Base-by-base conservation (phyloP, 2,329 filamentous ascomycete genomes). In the Penicillium sumatraense region DNA sequence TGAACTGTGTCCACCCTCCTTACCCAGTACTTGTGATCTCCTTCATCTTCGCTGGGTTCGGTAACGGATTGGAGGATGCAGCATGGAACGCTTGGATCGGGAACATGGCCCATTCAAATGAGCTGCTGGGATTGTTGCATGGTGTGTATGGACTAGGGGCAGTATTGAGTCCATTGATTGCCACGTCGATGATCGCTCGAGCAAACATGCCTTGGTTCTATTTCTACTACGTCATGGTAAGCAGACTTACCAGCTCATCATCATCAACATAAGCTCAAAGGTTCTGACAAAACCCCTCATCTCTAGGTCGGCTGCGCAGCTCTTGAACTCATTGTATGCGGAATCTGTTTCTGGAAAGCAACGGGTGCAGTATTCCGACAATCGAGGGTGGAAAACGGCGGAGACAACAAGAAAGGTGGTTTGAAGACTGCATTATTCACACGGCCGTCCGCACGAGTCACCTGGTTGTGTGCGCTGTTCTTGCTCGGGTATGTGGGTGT, bases 401-500 rank as follows among this genome's bases (percentile, higher is more conserved):
- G 45, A 5, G 58, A 58, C 4, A 53, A 51, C 5, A 56, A 55
- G 7, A 65, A 64, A 27, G 58, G 62, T n/a, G 63, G 66, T 0
- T 38, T 68, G 16, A 54, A 52, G 24, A 27, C 53, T n/a, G 64
- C 62, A 2, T 48, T 68, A 2, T 65, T 65, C 26, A 51, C 51
- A 6, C 49, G 54, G 2, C 64, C 66, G 0, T 62, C 66, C n/a
- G 62, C 64, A 9, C 59, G 63, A 20, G 62, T 68, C 13, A 66
- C 66, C 5, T 68, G 66, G 66, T 35, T 68, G 9, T 66, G 66
- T 33, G 64, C 90, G 2, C 57, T 89, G 1, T 96, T 96, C 69
- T 76, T 96, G 13, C 81, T 96, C 4, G 85, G 86, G 8, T 96
- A 96, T 66, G 87, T 93, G 0, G 91, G 91, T 3, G 82, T 85